Conservation (phyloP, 2,329 filamentous ascomycete genomes). For the Cyphellophora attinorum region DNA sequence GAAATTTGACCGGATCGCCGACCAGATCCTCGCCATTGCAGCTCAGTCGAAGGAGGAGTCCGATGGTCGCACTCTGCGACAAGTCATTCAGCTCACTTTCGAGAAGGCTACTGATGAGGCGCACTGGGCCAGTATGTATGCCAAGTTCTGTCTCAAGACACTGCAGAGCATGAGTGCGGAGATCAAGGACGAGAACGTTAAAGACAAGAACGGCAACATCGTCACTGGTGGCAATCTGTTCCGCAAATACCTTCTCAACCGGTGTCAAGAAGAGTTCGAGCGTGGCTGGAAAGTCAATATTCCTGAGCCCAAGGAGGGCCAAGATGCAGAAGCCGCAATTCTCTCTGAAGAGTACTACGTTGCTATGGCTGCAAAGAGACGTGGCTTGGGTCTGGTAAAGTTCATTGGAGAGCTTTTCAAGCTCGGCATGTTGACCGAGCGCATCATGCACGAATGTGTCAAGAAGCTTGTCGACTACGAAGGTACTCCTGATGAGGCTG, state of each 20-base stretch:
- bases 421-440: conserved; percentile 93
- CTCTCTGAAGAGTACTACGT: conserved; percentile 95
- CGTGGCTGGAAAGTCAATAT: conserved; percentile 91
- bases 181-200: conserved; percentile 90
- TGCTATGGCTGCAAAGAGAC: conserved; percentile 87
- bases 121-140: conserved; percentile 98
- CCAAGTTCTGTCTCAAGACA: conserved; percentile 97
- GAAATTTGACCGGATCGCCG: conserved; percentile 93
- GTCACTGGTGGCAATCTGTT: conserved; percentile 90
- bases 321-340: conserved; percentile 64
- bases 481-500: conserved; percentile 84
- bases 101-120: conserved; percentile 98
- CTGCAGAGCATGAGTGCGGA: conserved; percentile 88
- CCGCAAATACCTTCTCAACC: conserved; percentile 96
- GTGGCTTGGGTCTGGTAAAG: conserved; percentile 93
- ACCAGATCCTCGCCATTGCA: conserved; percentile 86
- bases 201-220: conserved; percentile 77
- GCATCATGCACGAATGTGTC: conserved; percentile 99
- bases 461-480: conserved; percentile 94
- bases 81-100: conserved; percentile 97
- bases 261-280: conserved; percentile 98
- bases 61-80: conserved; percentile 86
- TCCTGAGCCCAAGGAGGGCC: conserved; percentile 65
- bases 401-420: conserved; percentile 99
- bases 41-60: conserved; percentile 91